Evolutionary conservation across 805 yeast species (phyloP).

Genomic region (Candida nemodendra): DNA sequence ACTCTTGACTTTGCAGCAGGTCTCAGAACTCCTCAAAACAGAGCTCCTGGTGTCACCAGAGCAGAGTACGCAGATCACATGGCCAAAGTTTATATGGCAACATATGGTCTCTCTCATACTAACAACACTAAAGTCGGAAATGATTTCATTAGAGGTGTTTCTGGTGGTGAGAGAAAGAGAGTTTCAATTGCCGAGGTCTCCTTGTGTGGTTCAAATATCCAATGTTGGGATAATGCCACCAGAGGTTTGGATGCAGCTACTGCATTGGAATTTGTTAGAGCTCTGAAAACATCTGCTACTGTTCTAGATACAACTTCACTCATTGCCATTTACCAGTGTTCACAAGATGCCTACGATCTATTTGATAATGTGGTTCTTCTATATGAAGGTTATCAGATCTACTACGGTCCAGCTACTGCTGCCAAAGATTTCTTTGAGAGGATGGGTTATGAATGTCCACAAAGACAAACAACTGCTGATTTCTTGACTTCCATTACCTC

Average conservation of each 20-base stretch:
- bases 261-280: slow-evolving; percentile 60
- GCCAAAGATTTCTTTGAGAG: slow-evolving; percentile 40
- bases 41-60: slow-evolving; percentile 60
- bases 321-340: slow-evolving; percentile 49
- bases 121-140: slow-evolving; percentile 60
- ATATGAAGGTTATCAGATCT: slow-evolving; percentile 46
- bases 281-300: slow-evolving; percentile 55
- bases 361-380: slow-evolving; percentile 42
- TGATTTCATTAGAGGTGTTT: slow-evolving; percentile 61
- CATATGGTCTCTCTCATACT: slow-evolving; percentile 44
- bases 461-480: slow-evolving; percentile 48
- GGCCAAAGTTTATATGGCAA: slow-evolving; percentile 37
- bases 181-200: slow-evolving; percentile 60
- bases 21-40: slow-evolving; percentile 59
- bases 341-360: slow-evolving; percentile 44
- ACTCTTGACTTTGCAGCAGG: slow-evolving; percentile 64
- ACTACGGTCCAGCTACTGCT: slow-evolving; percentile 34
- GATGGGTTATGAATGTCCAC: slow-evolving; percentile 48
- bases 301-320: slow-evolving; percentile 48
- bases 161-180: slow-evolving; percentile 69
- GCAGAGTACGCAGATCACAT: slow-evolving; percentile 52
- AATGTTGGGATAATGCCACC: slow-evolving; percentile 68
- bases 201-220: slow-evolving; percentile 38
- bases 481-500: slow-evolving; percentile 38
- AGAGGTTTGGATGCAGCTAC: slow-evolving; percentile 73